phyloP scores from a whole-genome alignment of 139 green algal genomes.

The Nannochloris sp. region DNA sequence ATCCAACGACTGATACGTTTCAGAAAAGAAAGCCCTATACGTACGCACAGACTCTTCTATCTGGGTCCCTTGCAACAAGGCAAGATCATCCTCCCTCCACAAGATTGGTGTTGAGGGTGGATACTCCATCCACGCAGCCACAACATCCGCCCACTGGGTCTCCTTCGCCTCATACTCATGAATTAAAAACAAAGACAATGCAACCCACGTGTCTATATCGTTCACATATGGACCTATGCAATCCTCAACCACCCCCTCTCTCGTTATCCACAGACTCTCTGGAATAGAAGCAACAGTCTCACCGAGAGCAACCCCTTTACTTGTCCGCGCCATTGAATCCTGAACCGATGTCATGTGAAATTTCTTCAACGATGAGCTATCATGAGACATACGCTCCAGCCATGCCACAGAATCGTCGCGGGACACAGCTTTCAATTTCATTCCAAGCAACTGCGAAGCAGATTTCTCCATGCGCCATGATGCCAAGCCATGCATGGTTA shows the following conservation, averaged over 20 bases:
- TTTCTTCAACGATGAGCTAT: background rate
- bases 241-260: slow-evolving; percentile 9
- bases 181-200: slow-evolving; percentile 64
- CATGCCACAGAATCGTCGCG: too few species aligned
- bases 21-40: slow-evolving; percentile 66
- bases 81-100: slow-evolving; percentile 53
- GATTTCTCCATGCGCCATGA: too few species aligned
- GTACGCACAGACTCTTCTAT: slow-evolving; percentile 33
- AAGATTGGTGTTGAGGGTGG: slow-evolving; percentile 44
- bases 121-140: slow-evolving; percentile 22
- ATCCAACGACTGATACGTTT: slow-evolving; percentile 39
- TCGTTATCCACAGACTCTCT: slow-evolving; percentile 32
- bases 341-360: background rate
- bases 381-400: too few species aligned
- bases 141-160: slow-evolving; percentile 35
- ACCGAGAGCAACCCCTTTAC: slow-evolving; percentile 5
- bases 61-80: slow-evolving; percentile 56
- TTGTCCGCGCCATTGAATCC: background rate
- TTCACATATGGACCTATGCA: slow-evolving; percentile 19
- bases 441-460: too few species aligned
- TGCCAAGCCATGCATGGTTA: too few species aligned
- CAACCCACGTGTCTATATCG: slow-evolving; percentile 59
- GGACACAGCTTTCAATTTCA: too few species aligned
- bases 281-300: slow-evolving; percentile 30
- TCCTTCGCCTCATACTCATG: slow-evolving; percentile 29